Evolutionary conservation across 495 filamentous ascomycete genomes (phyloP), one percentile per base, ranked within the genome.

Genomic region (Aspergillus ellipticus): DNA sequence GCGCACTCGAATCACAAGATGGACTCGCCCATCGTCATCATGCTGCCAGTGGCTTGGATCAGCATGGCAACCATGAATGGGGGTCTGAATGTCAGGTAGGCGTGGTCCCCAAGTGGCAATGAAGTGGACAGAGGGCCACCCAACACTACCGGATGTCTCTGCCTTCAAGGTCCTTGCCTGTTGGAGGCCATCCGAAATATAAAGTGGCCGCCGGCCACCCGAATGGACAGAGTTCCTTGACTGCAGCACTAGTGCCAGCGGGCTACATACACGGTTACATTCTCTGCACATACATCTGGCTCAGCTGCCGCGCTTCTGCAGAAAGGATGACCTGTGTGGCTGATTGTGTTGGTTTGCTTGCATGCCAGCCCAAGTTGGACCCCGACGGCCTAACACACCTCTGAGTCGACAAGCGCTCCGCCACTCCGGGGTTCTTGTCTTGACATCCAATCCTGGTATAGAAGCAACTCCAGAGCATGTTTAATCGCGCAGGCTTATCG

Each of bases 1-100:
- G 43, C 6, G 24, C 22, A 49, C 50, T 37, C 41, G 47, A 39
- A 60, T 45, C 43, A 57, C 55, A 57, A 37, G 49, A 31, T 52
- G 37, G 4, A 21, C 19, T 52, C 35, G 33, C 22, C 42, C 28
- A 46, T 59, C 48, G 48, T 59, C 53, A 59, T 52, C 45, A 31
- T 48, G 50, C 53, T 46, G 33, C 42, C 26, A 50, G 49, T 54
- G 43, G 53, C 49, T 53, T 42, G 31, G 31, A 39, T 54, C 17
- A 29, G 13, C 37, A 49, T 35, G 56, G 33, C 22, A 11, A 26
- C 15, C 41, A 17, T 41, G 35, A 15, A 39, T 39, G 11, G 13
- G 35, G 3, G 35, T n/a, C n/a, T 39, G 35, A 13, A 39, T 15
- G 5, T n/a, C 35, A 35, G 8, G 33, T 35, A 35, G 10, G 13